Evolutionary conservation across 1,284 basidiomycete species (phyloP), one percentile per base, ranked within the genome.

Genomic region (Moesziomyces aphidis): DNA sequence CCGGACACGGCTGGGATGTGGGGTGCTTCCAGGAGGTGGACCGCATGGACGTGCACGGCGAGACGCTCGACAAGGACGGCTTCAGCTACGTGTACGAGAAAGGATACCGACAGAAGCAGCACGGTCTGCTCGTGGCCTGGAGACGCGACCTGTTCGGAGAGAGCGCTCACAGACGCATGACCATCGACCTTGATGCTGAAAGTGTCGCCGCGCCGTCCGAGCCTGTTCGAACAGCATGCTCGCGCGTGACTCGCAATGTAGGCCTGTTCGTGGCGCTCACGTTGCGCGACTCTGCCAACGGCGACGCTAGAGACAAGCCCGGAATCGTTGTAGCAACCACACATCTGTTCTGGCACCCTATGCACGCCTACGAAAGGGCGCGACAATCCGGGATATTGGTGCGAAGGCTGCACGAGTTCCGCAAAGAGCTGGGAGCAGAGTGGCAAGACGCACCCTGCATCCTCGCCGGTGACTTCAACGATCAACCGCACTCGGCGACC

Each of bases 261-360:
- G 77, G 72, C 3, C 74, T 83, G 23, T 69, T 84, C 26, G 76
- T 78, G 7, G 81, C 80, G 0, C 62, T 78, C 11, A 79, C 80
- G 0, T 59, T 84, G 10, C 55, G 55, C 9, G 55, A 42, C 17
- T 42, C 67, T 7, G 48, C 45, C 1, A 48, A 53, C 6, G 49
- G 39, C 3, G 53, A 54, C 4, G 58, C 24, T 22, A 11, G 36
- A 3, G 52, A 50, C 4, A 53, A 44, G n/a, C 57, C 86, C 22
- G 90, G 91, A 19, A 82, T 93, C 44, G 86, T 95, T 48, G 86
- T 94, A 6, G 93, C 90, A 2, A 96, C 94, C 0, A 94, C 93
- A 0, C 94, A 92, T 86, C 88, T 91, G 7, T 97, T 98, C 85
- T 97, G 95, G 95, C 94, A 97, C 85, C 94, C 95, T 8, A 90